Evolutionary conservation across 352 stramenopile species (phyloP), one percentile per base, ranked within the genome.

Genomic region (Globisporangium yorkense): DNA sequence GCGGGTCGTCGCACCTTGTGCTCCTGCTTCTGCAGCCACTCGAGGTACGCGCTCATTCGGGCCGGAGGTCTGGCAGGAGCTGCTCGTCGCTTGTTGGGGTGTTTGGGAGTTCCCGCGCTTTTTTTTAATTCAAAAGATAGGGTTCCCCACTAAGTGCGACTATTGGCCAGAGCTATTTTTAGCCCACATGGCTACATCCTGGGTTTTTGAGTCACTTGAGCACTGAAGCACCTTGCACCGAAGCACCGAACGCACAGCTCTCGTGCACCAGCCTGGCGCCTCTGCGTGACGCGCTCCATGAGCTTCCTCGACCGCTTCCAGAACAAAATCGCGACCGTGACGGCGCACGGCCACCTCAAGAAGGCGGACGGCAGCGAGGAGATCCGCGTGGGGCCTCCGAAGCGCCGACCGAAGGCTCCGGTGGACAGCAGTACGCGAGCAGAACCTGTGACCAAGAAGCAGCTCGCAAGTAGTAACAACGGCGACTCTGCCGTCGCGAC

Each of bases 231-330:
- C 21, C 21, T 24, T 24, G 21, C 21, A 24, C 21, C 21, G 21
- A 24, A 24, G 21, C 21, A 24, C 21, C 21, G 21, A 24, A 24
- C 21, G 21, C 21, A 24, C 21, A 24, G 21, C 21, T 24, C 21
- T 24, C 21, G 21, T 24, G 21, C 21, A 24, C 21, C 21, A 24
- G 21, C 21, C 21, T 24, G 21, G 1, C 21, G 21, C 21, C 21
- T 24, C 21, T 24, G 21, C 21, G 21, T 24, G 21, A 24, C 21
- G 31, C 35, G 15, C 35, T 12, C 35, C 8, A 91, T 93, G 84
- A 93, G 77, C 68, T 94, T 94, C 61, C 64, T 92, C 37, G 80
- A 90, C 56, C 70, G 84, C 50, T 94, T 94, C 59, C 80, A 90
- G 47, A 76, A 80, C 56, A 94, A 94, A 67, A 90, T 91, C 52